These are phyloP conservation scores for Chlorella variabilis DNA, from an alignment of 163 green algal genomes.

Conservation along the genomic window DNA sequence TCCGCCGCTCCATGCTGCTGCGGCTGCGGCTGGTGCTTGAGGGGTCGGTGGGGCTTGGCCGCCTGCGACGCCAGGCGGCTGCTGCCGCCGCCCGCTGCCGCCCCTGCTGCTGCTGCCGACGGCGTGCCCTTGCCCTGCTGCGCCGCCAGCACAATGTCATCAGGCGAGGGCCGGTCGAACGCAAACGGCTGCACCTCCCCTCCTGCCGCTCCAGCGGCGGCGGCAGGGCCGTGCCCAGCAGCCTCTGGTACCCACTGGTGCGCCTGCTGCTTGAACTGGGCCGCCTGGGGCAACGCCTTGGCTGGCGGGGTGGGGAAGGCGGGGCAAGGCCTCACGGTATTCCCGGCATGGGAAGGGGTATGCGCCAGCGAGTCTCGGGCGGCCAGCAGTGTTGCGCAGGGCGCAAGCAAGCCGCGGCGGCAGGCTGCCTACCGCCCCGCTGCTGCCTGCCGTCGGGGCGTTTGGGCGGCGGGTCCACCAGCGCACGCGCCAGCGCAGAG, in stretches of 20 bases:
- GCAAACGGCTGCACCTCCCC: slow-evolving; percentile 52
- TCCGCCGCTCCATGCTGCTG: neutral
- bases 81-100: slow-evolving; percentile 17
- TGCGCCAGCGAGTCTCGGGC: no score
- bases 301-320: slow-evolving; percentile 12
- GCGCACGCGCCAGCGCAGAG: slow-evolving; percentile 65
- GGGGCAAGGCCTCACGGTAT: no score
- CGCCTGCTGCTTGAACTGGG: slow-evolving; percentile 31
- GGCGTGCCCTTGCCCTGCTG: slow-evolving; percentile 33
- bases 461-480: slow-evolving; percentile 67
- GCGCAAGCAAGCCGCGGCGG: neutral
- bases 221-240: neutral
- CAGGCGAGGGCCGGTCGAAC: slow-evolving; percentile 77
- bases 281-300: slow-evolving; percentile 44
- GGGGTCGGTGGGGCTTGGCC: neutral
- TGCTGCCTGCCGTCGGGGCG: slow-evolving; percentile 59
- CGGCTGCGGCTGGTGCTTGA: slow-evolving; percentile 7
- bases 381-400: no score
- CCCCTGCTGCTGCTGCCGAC: neutral
- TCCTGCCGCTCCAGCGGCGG: neutral
- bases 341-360: no score
- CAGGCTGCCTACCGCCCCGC: slow-evolving; percentile 58
- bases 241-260: slow-evolving; percentile 33
- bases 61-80: neutral
- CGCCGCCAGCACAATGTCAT: slow-evolving; percentile 64